phyloP scores from a whole-genome alignment of 192 early-diverging fungal species.

The Thoreauomyces humboldtii region DNA sequence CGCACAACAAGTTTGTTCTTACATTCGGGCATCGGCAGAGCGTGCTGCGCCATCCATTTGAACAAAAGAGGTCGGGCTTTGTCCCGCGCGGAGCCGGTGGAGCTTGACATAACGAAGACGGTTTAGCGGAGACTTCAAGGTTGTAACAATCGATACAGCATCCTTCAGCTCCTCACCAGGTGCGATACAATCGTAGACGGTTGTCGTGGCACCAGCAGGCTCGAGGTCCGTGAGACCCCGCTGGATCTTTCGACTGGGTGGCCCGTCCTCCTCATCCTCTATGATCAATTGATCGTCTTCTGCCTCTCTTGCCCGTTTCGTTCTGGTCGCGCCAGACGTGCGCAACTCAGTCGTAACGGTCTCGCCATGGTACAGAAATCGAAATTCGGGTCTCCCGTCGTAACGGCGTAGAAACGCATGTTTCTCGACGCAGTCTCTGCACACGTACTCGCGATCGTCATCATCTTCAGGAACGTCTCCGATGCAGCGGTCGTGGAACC shows the following conservation, averaged over 20 bases:
- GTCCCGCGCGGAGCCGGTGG: neutral
- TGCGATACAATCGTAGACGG: neutral
- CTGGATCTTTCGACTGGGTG: too few species aligned
- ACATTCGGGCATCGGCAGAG: constrained; percentile 63
- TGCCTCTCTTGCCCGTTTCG: too few species aligned
- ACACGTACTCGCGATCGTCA: constrained; percentile 67
- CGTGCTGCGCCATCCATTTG: constrained; percentile 69
- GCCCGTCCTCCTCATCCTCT: too few species aligned
- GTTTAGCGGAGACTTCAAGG: too few species aligned
- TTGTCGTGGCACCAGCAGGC: too few species aligned
- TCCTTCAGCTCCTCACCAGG: neutral
- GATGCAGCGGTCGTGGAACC: constrained; percentile 39
- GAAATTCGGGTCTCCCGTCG: too few species aligned
- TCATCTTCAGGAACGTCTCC: constrained; percentile 51
- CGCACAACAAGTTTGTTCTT: neutral
- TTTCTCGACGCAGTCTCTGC: constrained; percentile 55
- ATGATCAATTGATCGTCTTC: too few species aligned
- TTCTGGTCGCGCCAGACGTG: too few species aligned
- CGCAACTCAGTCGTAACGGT: too few species aligned
- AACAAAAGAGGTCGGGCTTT: constrained; percentile 60
- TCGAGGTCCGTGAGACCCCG: too few species aligned
- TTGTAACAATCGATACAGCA: neutral
- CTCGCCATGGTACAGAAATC: too few species aligned
- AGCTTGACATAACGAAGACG: neutral
- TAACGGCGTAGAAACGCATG: constrained; percentile 28